Evolutionary conservation across 768 basidiomycete genomes (phyloP).

Genomic region (Neoboletus subvelutipes): DNA sequence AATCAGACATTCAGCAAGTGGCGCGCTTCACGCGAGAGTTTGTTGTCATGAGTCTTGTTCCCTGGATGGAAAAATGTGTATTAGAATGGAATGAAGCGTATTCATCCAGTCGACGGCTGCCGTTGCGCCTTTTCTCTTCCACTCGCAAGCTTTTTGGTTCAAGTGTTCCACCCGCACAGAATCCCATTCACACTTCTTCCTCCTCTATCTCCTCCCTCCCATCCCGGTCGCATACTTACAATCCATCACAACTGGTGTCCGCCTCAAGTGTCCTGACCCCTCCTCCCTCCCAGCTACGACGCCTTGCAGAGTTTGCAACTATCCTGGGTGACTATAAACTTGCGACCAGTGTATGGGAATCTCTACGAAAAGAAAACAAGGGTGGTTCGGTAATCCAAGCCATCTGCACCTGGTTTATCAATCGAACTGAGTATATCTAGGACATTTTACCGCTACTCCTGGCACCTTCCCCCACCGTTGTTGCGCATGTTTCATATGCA

Average conservation of each 20-base stretch:
- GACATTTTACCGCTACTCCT: slow-evolving; percentile 79
- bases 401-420: background rate
- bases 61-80: slow-evolving; percentile 96
- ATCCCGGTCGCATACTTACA: slow-evolving; percentile 38
- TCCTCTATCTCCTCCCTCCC: slow-evolving; percentile 38
- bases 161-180: slow-evolving; percentile 47
- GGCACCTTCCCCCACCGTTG: slow-evolving; percentile 61
- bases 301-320: slow-evolving; percentile 95
- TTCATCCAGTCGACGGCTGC: slow-evolving; percentile 73
- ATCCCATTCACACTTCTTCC: slow-evolving; percentile 38
- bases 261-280: slow-evolving; percentile 21
- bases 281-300: slow-evolving; percentile 68
- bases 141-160: slow-evolving; percentile 83
- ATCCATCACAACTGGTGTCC: slow-evolving; percentile 32
- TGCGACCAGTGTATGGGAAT: slow-evolving; percentile 82
- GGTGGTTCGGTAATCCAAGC: slow-evolving; percentile 68
- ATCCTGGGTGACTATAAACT: slow-evolving; percentile 88
- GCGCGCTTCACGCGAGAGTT: slow-evolving; percentile 85
- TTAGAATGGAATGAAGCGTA: slow-evolving; percentile 93
- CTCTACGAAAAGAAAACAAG: slow-evolving; percentile 81
- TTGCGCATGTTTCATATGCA: slow-evolving; percentile 61
- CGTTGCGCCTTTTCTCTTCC: slow-evolving; percentile 82
- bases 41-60: slow-evolving; percentile 82
- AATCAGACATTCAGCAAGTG: slow-evolving; percentile 72
- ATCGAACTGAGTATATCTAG: slow-evolving; percentile 38